These are phyloP conservation scores for Hymenoscyphus fructigenus DNA, from an alignment of 2,329 filamentous ascomycete species.

Conservation along the genomic window DNA sequence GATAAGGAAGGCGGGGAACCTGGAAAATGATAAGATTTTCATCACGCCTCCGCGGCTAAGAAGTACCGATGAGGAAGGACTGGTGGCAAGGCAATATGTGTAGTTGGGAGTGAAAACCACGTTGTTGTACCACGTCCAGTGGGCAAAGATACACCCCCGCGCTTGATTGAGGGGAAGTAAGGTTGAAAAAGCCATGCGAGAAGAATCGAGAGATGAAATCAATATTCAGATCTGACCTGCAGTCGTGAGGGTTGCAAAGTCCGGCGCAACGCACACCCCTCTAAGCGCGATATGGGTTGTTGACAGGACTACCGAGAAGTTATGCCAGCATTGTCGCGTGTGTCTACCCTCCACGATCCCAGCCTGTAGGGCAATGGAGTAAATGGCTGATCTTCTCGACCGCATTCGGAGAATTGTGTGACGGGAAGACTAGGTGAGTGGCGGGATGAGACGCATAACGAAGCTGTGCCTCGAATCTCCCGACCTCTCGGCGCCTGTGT, in stretches of 20 bases:
- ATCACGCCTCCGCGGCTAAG: background rate
- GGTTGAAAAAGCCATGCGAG: background rate
- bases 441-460: background rate
- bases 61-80: background rate
- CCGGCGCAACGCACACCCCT: constrained; percentile 1
- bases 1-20: constrained; percentile 4
- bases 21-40: background rate
- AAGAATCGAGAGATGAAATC: background rate
- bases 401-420: constrained; percentile 1
- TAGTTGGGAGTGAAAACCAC: background rate
- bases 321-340: background rate
- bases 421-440: background rate
- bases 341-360: background rate
- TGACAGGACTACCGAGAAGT: background rate
- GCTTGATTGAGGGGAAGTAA: constrained; percentile 1
- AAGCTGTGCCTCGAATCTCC: background rate
- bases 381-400: background rate
- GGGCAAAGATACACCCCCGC: background rate
- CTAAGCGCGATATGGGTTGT: background rate
- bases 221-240: background rate
- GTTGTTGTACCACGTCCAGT: background rate
- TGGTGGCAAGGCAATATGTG: background rate
- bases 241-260: background rate
- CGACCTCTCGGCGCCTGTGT: background rate
- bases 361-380: background rate